Base-by-base conservation (phyloP, 192 early-diverging fungal species). In the Gaertneriomyces sp. region DNA sequence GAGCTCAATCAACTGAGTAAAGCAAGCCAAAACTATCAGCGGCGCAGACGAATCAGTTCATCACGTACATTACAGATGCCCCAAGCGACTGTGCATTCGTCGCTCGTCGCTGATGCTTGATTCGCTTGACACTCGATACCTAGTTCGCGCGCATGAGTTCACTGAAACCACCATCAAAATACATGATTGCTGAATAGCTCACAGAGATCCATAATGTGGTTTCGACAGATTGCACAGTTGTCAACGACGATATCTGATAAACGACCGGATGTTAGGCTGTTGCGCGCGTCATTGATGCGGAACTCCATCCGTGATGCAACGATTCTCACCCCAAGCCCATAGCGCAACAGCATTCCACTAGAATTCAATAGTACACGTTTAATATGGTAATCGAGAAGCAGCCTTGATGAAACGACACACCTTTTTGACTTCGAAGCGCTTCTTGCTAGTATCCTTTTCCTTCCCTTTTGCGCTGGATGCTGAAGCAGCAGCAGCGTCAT, bases 171-270 rank as follows among this genome's bases (percentile, higher is more conserved):
- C n/a, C 5, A 53, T 45, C 62, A 39, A 43, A 39, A 42, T 0
- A 46, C 25, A 64, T 60, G 11, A 39, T 4, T 51, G 41, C 54
- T n/a, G 14, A 38, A 60, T 33, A 33, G 25, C 83, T 67, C 81
- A 89, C 96, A 98, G 54, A 94, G 85, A 71, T 98, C 96, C 96
- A 98, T 98, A 77, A 95, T 98, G 79, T 98, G 95, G 79, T 98
- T 98, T 71, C 94, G 86, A 77, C 96, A 98, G 81, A 98, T 98
- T 59, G 96, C 94, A 69, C 96, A 98, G 76, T 94, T 95, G 75
- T 96, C 96, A 5, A 95, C 93, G 19, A 92, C 92, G 81, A 96
- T 95, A 74, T 98, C 94, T 92, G 64, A 52, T 10, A 8, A 45
- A 1, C 12, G 44, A 64, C 61, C 25, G 12, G 73, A 39, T 40